Conservation (phyloP, 495 filamentous ascomycete genomes). For the Aspergillus egyptiacus region DNA sequence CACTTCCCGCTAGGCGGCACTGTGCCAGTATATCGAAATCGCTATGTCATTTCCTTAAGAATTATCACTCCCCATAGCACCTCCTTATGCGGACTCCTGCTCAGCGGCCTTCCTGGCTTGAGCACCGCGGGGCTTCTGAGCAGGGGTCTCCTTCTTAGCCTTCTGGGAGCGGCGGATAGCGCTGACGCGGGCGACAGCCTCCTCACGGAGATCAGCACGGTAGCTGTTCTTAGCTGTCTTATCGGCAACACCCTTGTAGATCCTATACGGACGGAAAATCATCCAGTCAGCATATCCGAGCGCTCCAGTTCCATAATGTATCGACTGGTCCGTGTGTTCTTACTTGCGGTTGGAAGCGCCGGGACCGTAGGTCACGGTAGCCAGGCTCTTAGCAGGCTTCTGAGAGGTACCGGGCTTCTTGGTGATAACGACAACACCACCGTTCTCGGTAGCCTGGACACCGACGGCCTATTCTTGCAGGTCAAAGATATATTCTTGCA, state of each 20-base stretch:
- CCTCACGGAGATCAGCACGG: slow-evolving; percentile 79
- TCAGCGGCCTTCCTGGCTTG: slow-evolving; percentile 74
- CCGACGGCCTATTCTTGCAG: slow-evolving; percentile 66
- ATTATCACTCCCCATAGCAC: slow-evolving; percentile 1
- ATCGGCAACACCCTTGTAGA: slow-evolving; percentile 78
- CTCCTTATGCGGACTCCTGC: slow-evolving; percentile 42
- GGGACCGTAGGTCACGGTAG: slow-evolving; percentile 59
- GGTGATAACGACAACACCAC: slow-evolving; percentile 66
- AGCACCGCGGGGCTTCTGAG: slow-evolving; percentile 68
- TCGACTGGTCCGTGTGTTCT: slow-evolving; percentile 24
- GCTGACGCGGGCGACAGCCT: slow-evolving; percentile 81
- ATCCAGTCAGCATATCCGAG: slow-evolving; percentile 18
- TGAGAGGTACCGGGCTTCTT: slow-evolving; percentile 68
- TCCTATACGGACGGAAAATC: slow-evolving; percentile 45
- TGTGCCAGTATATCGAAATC: slow-evolving; percentile 20
- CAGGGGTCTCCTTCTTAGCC: slow-evolving; percentile 67
- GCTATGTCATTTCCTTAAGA: slow-evolving; percentile 16
- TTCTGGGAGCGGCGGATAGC: slow-evolving; percentile 76
- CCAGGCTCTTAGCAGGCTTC: slow-evolving; percentile 60
- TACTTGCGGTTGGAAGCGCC: slow-evolving; percentile 72
- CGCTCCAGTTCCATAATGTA: background rate
- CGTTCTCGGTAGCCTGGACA: slow-evolving; percentile 59
- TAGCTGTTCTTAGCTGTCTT: slow-evolving; percentile 74
- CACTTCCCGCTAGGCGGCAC: slow-evolving; percentile 25
- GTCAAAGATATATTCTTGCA: slow-evolving; percentile 4